Evolutionary conservation across 176 grass and related monocot genomes (phyloP), one percentile per base, ranked within the genome.

Genomic region (Elymus sibiricus): DNA sequence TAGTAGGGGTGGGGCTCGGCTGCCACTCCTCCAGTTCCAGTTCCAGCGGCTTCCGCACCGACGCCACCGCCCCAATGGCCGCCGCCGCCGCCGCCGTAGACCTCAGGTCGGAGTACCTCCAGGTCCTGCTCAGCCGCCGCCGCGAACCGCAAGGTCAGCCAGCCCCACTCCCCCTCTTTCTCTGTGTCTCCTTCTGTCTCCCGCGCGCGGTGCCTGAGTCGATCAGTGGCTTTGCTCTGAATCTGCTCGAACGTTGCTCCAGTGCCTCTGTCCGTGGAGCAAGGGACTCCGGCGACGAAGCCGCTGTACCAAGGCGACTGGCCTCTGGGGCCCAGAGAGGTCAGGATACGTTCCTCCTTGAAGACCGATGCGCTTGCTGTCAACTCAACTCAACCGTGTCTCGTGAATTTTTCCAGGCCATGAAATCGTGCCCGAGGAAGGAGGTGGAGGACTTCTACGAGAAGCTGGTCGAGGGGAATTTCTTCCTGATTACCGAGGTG

Each of bases 401-500:
- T 11, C 10, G 42, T 81, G 29, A 4, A 64, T 40, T 11, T 5
- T 83, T 81, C 7, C 77, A 97, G 95, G 92, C 70, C 5, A 97
- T 97, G 95, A 79, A 93, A 32, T 64, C 87, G 16, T 97, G 95
- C 76, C 92, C 95, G 9, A 91, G 74, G 87, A 92, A 93, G 2
- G 47, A 82, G 64, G 81, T 93, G 32, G 76, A 69, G 11, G 77
- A 85, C 73, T 90, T 92, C 70, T 37, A 79, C 74, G 87, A 93
- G 75, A 91, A 86, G 79, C 44, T 98, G 70, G 71, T 93, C 51
- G 88, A 95, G 81, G 92, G 95, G 47, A 95, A 98, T 27, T 90
- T 95, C 80, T 98, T 91, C 84, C 77, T 97, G 7, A 91, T 68
- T 26, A 92, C 90, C 17, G 95, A 95, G 95, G 95, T 37, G 5